Base-by-base conservation (phyloP, 192 early-diverging fungal genomes). In the Entomortierella parvispora region DNA sequence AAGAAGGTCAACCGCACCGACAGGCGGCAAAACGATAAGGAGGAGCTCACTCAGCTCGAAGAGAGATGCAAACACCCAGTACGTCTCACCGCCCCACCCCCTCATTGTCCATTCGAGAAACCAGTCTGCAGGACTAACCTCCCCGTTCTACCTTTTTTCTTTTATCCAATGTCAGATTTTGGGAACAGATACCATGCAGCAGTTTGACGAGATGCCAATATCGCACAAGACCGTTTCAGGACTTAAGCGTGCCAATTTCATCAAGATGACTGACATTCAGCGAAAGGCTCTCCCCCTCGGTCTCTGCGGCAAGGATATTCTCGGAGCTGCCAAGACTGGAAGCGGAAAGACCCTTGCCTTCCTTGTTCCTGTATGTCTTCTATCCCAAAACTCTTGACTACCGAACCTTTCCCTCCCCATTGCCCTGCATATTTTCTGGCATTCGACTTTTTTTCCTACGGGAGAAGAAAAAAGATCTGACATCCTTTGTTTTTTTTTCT, bases 251-350 rank as follows among this genome's bases (percentile, higher is more conserved):
- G 88, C 95, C 23, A 93, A 96, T 79, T 99, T 89, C 71, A 84
- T 91, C 22, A 93, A 96, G 80, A 90, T 95, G 91, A 99, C 97
- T 2, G 95, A 95, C 51, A 95, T 99, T 74, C 97, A 99, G 68
- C 86, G 83, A 49, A 92, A 92, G 62, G 87, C 92, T 7, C 75
- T 95, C 46, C 89, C 91, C 20, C 70, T 91, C 34, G 91, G 88
- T 4, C 76, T 95, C 34, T 86, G 85, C 10, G 84, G 85, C 45
- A 84, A 87, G 49, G 93, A 95, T 71, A 87, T 95, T 31, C 85
- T 95, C 20, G 93, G 93, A 33, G 93, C 93, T 2, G 93, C 93
- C 28, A 95, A 93, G 50, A 95, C 93, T 8, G 93, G 93, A 17
- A 93, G 92, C 29, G 93, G 93, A 43, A 95, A 95, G 64, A 95